Evolutionary conservation across 805 yeast genomes (phyloP), one percentile per base, ranked within the genome.

Genomic region (Limtongozyma cylindracea): DNA sequence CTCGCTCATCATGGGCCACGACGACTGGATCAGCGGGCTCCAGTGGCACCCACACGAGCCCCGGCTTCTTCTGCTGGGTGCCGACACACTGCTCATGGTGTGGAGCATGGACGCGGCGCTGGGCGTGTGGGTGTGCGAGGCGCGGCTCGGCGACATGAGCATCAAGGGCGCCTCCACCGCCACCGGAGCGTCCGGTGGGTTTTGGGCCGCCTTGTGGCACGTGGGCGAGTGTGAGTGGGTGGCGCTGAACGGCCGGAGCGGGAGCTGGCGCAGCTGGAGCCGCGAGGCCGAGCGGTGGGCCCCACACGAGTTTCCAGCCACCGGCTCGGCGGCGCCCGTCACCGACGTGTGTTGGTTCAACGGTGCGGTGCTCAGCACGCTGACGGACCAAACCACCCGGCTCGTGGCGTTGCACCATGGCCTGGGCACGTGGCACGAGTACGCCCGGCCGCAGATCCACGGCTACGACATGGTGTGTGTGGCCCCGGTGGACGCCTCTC

Each of bases 121-220:
- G 5, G 94, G 94, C 3, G 68, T 88, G 21, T 88, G 98, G 98
- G 54, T 74, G 11, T 72, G 91, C 23, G 56, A 56, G 6, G 50
- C 68, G 11, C 52, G 96, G 31, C 47, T 88, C 11, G 99, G 99
- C 20, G 96, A 91, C 34, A 55, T 88, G 27, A 71, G 92, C 19
- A 72, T 80, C 22, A 84, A 88, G 44, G 99, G 99, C 34, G 94
- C 99, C 0, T 73, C 92, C 4, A 80, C 98, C 0, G 98, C 98
- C 4, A 88, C 98, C 0, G 99, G 99, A 5, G 72, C 98, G 0
- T 66, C 66, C 6, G 70, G 70, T 18, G 70, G 70, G 2, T 62
- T 62, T 32, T 62, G 66, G 65, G 49, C 58, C 4, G 53, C 61
- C 20, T 35, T 69, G 13, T 88, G 96, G 96, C 58, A 70, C 22